Conservation (phyloP, 2,329 filamentous ascomycete genomes). For the Cylindrodendrum hubeiense region DNA sequence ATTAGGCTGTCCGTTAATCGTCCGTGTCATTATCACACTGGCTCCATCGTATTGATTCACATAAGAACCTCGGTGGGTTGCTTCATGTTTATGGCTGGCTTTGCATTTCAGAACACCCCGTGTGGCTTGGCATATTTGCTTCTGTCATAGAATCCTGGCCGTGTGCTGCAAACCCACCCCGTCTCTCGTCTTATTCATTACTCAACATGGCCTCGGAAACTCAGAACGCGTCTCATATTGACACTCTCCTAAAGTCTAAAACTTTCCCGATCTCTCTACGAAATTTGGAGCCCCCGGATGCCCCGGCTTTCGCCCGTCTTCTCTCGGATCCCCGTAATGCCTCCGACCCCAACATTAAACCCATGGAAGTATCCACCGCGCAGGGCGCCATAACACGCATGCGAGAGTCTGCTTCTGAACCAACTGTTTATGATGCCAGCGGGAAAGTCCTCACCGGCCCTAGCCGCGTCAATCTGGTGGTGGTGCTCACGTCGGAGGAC, state of each 20-base stretch:
- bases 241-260: constrained; percentile 11
- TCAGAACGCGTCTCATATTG: constrained; percentile 2
- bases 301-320: constrained; percentile 8
- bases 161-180: background rate
- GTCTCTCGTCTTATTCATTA: too few relatives aligned
- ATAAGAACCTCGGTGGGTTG: background rate
- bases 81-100: background rate
- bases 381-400: constrained; percentile 10
- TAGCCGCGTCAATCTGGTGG: constrained; percentile 13
- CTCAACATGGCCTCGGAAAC: background rate
- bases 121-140: background rate
- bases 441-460: constrained; percentile 13
- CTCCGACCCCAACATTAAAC: constrained; percentile 15
- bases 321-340: constrained; percentile 22
- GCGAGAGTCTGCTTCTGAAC: constrained; percentile 14
- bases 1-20: background rate
- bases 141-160: background rate
- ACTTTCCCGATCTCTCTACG: constrained; percentile 7
- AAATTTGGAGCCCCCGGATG: constrained; percentile 3
- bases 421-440: background rate
- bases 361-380: constrained; percentile 11
- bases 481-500: constrained; percentile 13
- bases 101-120: background rate
- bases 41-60: background rate
- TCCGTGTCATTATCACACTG: background rate